Base-by-base conservation (phyloP, 352 stramenopile genomes). In the Phytophthora palmivora region DNA sequence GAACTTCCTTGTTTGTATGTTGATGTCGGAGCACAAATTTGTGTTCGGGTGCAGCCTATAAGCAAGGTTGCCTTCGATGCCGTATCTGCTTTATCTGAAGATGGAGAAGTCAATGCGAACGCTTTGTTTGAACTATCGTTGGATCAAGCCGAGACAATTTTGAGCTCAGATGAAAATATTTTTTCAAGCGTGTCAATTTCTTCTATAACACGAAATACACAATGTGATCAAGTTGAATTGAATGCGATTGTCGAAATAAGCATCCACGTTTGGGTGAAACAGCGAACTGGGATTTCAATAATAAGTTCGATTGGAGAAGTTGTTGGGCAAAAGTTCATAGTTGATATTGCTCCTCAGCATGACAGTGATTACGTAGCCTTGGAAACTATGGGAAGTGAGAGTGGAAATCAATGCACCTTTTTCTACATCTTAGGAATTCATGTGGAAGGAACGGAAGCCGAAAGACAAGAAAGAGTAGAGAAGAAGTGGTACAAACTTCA, bases 351-450 rank as follows among this genome's bases (percentile, higher is more conserved):
- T 47, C 33, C 41, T 9, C 34, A 39, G 30, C 12, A 10, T 14
- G 47, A 48, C 9, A 8, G 16, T 7, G 42, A 56, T 5, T 9
- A n/a, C 10, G 11, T 48, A 5, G 33, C 2, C 14, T 32, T 45
- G 32, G 10, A 56, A 26, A 36, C n/a, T 26, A 11, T 24, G 18
- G 14, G 7, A 16, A 18, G 18, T 22, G 41, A 34, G 1, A 10
- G 34, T 18, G 41, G 15, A 38, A 53, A 46, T 7, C 30, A 51
- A 44, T 16, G 26, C 38, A 51, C 22, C 8, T 18, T 9, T 32
- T 50, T 67, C 30, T 38, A 26, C 2, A 48, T 70, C 19, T n/a
- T 70, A 51, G 54, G 54, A 12, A 21, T 65, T 16, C 46, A 56
- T 37, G 16, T 70, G 6, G 47, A 70, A 56, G 39, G 30, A 50